Percentiles rank a stretch among this genome's conserved stretches.
Conservation (phyloP, 768 basidiomycete genomes). For the Bullera alba region DNA sequence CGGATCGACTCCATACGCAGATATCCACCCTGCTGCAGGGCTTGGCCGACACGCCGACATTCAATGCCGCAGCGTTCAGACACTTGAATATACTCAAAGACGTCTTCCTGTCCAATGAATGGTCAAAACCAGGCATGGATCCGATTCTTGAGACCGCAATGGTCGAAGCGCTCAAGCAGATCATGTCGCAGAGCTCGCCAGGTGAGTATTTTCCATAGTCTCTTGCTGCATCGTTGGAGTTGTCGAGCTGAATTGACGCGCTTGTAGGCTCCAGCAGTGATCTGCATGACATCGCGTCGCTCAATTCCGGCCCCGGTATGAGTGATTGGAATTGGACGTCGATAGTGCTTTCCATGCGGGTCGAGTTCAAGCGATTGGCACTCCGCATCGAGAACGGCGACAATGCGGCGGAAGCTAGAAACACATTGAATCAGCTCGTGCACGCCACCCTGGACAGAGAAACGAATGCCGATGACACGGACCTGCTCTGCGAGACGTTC, state of each 20-base stretch:
- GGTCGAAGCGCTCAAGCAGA: constrained; percentile 37
- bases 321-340: constrained; percentile 41
- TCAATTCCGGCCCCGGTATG: constrained; percentile 19
- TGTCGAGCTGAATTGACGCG: too few relatives aligned
- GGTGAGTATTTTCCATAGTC: too few relatives aligned
- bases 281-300: background rate
- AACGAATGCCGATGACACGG: constrained; percentile 29
- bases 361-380: constrained; percentile 39
- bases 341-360: constrained; percentile 38
- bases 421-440: constrained; percentile 24
- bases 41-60: constrained; percentile 29
- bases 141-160: constrained; percentile 29
- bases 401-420: constrained; percentile 20
- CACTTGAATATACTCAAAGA: constrained; percentile 39
- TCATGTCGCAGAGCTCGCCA: constrained; percentile 32
- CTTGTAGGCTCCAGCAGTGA: background rate
- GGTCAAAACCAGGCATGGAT: constrained; percentile 20
- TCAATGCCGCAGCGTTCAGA: constrained; percentile 40
- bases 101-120: constrained; percentile 31
- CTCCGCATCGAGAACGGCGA: constrained; percentile 19
- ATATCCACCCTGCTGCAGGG: constrained; percentile 11
- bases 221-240: too few relatives aligned
- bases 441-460: constrained; percentile 25
- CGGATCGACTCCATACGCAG: constrained; percentile 6
- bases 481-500: constrained; percentile 38